Percentiles rank a stretch among this genome's conserved stretches.
These are phyloP conservation scores for Henckelia pumila DNA, from an alignment of 257 asterid genomes.

Conservation along the genomic window DNA sequence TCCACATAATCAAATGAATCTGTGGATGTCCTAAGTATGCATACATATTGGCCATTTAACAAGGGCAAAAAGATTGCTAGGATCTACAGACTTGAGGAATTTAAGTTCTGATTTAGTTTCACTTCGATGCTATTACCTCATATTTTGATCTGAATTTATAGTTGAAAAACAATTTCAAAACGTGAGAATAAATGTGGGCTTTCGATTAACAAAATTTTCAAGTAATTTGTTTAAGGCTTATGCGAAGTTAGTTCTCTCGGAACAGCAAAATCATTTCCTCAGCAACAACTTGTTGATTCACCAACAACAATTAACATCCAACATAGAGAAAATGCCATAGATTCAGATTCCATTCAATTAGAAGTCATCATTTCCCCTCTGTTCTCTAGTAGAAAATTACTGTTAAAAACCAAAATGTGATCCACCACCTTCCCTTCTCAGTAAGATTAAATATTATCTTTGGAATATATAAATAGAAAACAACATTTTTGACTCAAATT, in stretches of 20 bases:
- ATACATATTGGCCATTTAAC: background rate
- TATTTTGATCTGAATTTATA: too few species aligned
- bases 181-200: background rate
- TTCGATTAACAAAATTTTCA: too few species aligned
- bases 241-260: too few species aligned
- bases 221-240: too few species aligned
- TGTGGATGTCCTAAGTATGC: background rate
- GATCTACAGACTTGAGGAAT: background rate
- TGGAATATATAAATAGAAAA: slow-evolving; percentile 5
- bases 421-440: slow-evolving; percentile 7
- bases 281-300: too few species aligned
- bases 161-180: background rate
- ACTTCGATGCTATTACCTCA: background rate
- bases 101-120: background rate
- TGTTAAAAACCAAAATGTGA: slow-evolving; percentile 9
- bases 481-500: slow-evolving; percentile 6
- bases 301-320: too few species aligned
- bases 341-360: too few species aligned
- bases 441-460: background rate
- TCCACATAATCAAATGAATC: background rate
- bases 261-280: too few species aligned
- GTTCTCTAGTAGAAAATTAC: background rate
- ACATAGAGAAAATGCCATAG: too few species aligned
- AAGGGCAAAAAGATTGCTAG: background rate
- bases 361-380: background rate